Base-by-base conservation (phyloP, 805 yeast species). In the Metschnikowia lachancei region DNA sequence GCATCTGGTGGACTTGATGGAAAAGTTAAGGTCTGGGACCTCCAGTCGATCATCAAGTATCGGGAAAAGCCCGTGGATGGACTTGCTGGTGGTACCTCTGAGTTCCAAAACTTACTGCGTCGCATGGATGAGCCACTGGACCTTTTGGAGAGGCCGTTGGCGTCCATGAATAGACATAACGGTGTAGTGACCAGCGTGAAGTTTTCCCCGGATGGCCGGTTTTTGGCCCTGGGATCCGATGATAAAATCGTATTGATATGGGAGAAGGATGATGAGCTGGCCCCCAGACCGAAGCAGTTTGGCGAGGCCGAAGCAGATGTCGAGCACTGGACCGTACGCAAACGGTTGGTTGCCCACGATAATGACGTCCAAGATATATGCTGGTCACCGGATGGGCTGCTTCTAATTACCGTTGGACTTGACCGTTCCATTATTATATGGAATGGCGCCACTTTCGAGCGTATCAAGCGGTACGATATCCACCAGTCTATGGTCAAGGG, bases 341-440 rank as follows among this genome's bases (percentile, higher is more conserved):
- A 88, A 58, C 77, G 98, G 58, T 76, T 90, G 13, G 97, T 89
- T 16, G 99, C 97, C 1, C 99, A 94, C 65, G 98, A 94, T 53
- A 94, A 92, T 61, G 99, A 94, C 69, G 87, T 94, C 41, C 99
- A 94, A 64, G 99, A 94, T 65, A 83, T 94, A 55, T 95, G 97
- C 36, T 94, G 99, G 98, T 87, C 96, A 1, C 97, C 98, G 0
- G 98, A 92, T 61, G 86, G 95, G 3, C 80, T 88, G 31, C 80
- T 94, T 19, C 70, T 94, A 39, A 97, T 94, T 14, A 86, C 96
- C 1, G 99, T 92, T 10, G 99, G 99, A 0, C 73, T 94, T 47
- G 99, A 94, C 66, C 75, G 97, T 60, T 85, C 94, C 36, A 87
- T 94, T 44, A 87, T 92, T 38, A 83, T 94, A 11, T 94, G 98